Percentiles rank a stretch among this genome's conserved stretches.
Evolutionary conservation across 2,329 filamentous ascomycete species (phyloP).

Genomic region (Neocucurbitaria cava): DNA sequence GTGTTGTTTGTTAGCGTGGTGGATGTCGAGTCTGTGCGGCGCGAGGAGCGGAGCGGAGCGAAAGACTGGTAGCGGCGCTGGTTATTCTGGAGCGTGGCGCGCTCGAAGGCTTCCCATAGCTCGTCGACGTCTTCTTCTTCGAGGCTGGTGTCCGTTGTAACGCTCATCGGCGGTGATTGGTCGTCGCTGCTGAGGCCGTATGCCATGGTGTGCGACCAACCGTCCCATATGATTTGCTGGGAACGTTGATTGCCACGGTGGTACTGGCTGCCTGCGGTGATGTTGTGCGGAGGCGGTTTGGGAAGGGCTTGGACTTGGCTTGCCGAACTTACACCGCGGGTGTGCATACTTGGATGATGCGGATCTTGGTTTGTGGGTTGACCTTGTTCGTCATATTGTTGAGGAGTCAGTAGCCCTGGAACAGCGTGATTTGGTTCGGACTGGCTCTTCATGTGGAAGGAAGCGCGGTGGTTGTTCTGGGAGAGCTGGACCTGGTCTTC

Average conservation of each 20-base stretch:
- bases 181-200: slow-evolving; percentile 41
- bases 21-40: slow-evolving; percentile 24
- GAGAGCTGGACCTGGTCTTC: slow-evolving; percentile 53
- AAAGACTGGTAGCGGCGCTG: slow-evolving; percentile 23
- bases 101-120: slow-evolving; percentile 43
- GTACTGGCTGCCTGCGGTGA: slow-evolving; percentile 21
- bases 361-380: slow-evolving; percentile 38
- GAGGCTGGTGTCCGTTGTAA: slow-evolving; percentile 39
- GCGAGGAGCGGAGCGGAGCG: slow-evolving; percentile 15
- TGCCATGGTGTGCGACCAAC: slow-evolving; percentile 42
- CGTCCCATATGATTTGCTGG: slow-evolving; percentile 40
- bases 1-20: slow-evolving; percentile 17
- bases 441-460: slow-evolving; percentile 50
- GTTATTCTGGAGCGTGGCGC: slow-evolving; percentile 15
- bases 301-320: slow-evolving; percentile 40
- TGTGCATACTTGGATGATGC: slow-evolving; percentile 39
- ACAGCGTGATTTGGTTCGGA: slow-evolving; percentile 50
- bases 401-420: slow-evolving; percentile 45
- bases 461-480: slow-evolving; percentile 47
- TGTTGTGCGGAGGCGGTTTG: slow-evolving; percentile 30
- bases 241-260: slow-evolving; percentile 35
- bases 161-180: slow-evolving; percentile 39
- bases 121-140: slow-evolving; percentile 47
- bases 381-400: slow-evolving; percentile 45
- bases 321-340: slow-evolving; percentile 44